Evolutionary conservation across 2,329 filamentous ascomycete genomes (phyloP).

Genomic region (Fusarium avenaceum): DNA sequence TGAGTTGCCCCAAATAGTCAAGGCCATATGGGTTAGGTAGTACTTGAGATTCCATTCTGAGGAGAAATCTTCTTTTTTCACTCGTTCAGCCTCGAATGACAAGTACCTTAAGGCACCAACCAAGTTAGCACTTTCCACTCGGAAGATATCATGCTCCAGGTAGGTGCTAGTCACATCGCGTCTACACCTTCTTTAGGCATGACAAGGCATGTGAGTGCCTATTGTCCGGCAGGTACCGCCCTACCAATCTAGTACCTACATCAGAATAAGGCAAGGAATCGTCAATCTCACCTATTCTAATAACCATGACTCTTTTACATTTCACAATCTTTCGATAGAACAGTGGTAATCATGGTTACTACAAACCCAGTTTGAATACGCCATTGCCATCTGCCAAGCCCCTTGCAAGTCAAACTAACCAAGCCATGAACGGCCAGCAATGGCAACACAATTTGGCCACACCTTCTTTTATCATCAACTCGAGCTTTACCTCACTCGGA

Average conservation of each 20-base stretch:
- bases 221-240: not conserved
- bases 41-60: not conserved
- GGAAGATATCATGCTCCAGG: too few relatives aligned
- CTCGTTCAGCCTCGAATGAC: not conserved
- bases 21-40: not conserved
- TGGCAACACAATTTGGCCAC: slow-evolving; percentile 19
- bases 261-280: too few relatives aligned
- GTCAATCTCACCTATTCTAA: too few relatives aligned
- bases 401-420: slow-evolving; percentile 35
- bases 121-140: too few relatives aligned
- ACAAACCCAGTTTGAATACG: slow-evolving; percentile 11
- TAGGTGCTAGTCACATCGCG: too few relatives aligned
- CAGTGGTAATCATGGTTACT: slow-evolving; percentile 15
- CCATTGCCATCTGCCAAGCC: slow-evolving; percentile 38
- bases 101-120: too few relatives aligned
- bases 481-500: slow-evolving; percentile 41
- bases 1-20: slow-evolving; percentile 3
- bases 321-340: slow-evolving; percentile 23
- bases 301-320: slow-evolving; percentile 2
- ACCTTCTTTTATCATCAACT: slow-evolving; percentile 37
- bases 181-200: not conserved
- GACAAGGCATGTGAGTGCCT: not conserved
- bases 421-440: slow-evolving; percentile 24
- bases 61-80: not conserved
- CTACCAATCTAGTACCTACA: too few relatives aligned